Base-by-base conservation (phyloP, 352 stramenopile species). In the Pythium insidiosum region DNA sequence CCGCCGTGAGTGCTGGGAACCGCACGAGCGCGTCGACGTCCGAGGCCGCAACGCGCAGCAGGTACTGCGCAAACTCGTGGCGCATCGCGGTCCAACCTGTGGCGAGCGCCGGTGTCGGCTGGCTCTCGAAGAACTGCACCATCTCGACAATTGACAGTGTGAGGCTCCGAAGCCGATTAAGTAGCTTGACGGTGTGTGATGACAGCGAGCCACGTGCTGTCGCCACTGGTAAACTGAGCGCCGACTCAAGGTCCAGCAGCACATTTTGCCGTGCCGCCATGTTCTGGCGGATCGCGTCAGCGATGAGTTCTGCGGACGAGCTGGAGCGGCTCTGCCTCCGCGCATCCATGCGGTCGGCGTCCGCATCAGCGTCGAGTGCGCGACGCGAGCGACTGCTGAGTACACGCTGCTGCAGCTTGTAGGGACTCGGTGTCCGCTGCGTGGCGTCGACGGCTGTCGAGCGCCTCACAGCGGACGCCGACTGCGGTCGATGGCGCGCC, bases 71-170 rank as follows among this genome's bases (percentile, higher is more conserved):
- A 37, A 76, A 73, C 30, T 84, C 75, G 25, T 61, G 49, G 29
- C 69, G 56, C 5, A 78, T 36, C 16, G 60, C 56, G 7, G 61
- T 61, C 11, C 64, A 13, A 13, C 29, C 19, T 3, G 23, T 36
- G 11, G 53, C 29, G 3, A 44, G 43, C 37, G 19, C 25, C 19
- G 42, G 18, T 1, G 38, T 35, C 10, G 71, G 24, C 38, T 84
- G 60, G 22, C 54, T 53, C 30, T 65, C 53, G 19, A 84, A 68
- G 23, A 84, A 84, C 36, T 68, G 50, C 22, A 84, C 59, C 45
- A 74, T 73, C 48, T 88, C 76, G 15, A 86, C 61, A 16, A 86
- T 61, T 12, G 66, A 66, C 20, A 88, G 64, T 23, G 73, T 78
- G 31, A 84, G 33, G 21, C 55, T 70, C 7, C 76, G 76, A 28